These are phyloP conservation scores for Tricholoma terreum DNA, from an alignment of 768 basidiomycete genomes.

Conservation along the genomic window DNA sequence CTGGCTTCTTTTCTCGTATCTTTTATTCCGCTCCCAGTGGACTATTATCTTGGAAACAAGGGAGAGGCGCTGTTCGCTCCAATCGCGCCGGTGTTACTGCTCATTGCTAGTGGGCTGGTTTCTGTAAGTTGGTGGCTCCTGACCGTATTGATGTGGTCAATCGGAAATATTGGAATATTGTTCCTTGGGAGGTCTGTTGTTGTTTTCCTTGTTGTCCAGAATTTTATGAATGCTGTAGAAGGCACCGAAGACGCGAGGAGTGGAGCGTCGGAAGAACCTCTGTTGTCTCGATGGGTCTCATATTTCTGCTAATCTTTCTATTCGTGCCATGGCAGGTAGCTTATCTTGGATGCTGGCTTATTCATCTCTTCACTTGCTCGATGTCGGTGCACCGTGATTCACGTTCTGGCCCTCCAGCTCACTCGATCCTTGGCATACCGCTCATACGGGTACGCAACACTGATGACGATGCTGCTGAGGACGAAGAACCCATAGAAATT, in stretches of 20 bases:
- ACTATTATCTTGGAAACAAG: slow-evolving; percentile 58
- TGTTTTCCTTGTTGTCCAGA: not conserved
- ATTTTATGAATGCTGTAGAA: not conserved
- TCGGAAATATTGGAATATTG: slow-evolving; percentile 30
- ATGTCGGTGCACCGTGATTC: slow-evolving; percentile 23
- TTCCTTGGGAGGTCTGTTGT: slow-evolving; percentile 37
- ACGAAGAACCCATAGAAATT: slow-evolving; percentile 8
- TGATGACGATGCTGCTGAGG: slow-evolving; percentile 12
- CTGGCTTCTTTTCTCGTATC: slow-evolving; percentile 43
- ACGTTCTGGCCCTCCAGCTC: slow-evolving; percentile 8
- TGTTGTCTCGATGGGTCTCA: slow-evolving; percentile 53
- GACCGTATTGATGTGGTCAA: slow-evolving; percentile 42
- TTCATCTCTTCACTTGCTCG: slow-evolving; percentile 69
- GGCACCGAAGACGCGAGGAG: slow-evolving; percentile 25
- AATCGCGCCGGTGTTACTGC: slow-evolving; percentile 54
- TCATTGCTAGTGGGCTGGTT: slow-evolving; percentile 66
- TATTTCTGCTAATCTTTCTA: slow-evolving; percentile 65
- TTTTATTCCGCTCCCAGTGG: slow-evolving; percentile 53
- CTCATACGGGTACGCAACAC: slow-evolving; percentile 13
- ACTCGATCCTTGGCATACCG: slow-evolving; percentile 20
- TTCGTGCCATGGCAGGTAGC: slow-evolving; percentile 93
- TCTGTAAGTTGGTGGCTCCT: slow-evolving; percentile 57
- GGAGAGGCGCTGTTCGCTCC: slow-evolving; percentile 46
- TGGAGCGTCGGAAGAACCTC: slow-evolving; percentile 43
- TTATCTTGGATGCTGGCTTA: slow-evolving; percentile 79